phyloP scores from a whole-genome alignment of 2,329 filamentous ascomycete genomes.

The Raffaelea deltoideospora region DNA sequence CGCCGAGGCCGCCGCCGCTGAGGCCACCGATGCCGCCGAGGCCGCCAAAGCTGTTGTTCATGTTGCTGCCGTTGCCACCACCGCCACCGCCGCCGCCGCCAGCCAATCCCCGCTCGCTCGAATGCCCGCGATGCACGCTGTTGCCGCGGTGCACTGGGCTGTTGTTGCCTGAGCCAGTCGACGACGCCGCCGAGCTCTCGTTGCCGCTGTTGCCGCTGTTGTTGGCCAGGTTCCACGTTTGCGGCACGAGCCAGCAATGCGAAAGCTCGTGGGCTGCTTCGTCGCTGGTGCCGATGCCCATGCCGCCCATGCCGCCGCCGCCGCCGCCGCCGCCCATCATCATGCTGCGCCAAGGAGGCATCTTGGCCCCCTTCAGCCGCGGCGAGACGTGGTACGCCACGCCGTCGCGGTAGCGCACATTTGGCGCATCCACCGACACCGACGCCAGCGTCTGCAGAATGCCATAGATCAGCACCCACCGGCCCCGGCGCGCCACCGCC shows the following conservation, averaged over 20 bases:
- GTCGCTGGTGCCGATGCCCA: slow-evolving; percentile 9
- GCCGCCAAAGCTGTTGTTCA: not conserved
- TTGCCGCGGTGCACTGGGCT: slow-evolving; percentile 10
- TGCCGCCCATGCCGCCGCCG: slow-evolving; percentile 19
- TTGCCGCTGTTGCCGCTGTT: slow-evolving; percentile 8
- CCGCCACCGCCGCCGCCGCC: no score
- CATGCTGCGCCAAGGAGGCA: slow-evolving; percentile 37
- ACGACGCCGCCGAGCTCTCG: slow-evolving; percentile 13
- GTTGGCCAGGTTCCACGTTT: slow-evolving; percentile 20
- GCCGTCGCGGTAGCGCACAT: slow-evolving; percentile 32
- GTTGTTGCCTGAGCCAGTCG: slow-evolving; percentile 9
- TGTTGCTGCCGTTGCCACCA: not conserved
- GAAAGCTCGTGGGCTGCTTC: slow-evolving; percentile 33
- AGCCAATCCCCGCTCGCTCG: no score
- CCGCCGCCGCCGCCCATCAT: slow-evolving; percentile 18
- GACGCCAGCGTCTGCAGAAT: slow-evolving; percentile 44
- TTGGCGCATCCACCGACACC: slow-evolving; percentile 40
- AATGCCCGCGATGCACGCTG: no score
- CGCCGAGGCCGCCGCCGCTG: not conserved
- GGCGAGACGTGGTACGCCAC: slow-evolving; percentile 44
- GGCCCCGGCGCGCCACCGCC: slow-evolving; percentile 37
- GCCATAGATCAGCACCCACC: slow-evolving; percentile 47
- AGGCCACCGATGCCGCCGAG: not conserved
- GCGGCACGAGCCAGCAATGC: slow-evolving; percentile 34
- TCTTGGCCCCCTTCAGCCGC: slow-evolving; percentile 31